Evolutionary conservation across 805 yeast species (phyloP).

Genomic region (Spathaspora arborariae): DNA sequence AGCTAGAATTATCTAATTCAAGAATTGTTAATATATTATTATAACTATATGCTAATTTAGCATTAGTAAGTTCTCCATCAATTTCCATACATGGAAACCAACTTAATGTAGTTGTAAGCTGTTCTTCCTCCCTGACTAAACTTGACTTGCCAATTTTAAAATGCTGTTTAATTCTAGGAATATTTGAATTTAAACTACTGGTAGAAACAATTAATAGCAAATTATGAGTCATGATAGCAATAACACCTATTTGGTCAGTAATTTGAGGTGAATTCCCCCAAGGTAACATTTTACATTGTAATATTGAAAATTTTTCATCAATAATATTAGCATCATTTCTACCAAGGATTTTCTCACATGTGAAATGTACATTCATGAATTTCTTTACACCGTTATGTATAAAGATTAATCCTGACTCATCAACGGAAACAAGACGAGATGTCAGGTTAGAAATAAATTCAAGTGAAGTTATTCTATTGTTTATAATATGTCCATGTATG

Average conservation of each 20-base stretch:
- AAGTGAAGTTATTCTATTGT: constrained; percentile 21
- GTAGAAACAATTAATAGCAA: constrained; percentile 53
- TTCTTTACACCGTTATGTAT: constrained; percentile 62
- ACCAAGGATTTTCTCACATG: constrained; percentile 53
- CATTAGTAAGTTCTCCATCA: constrained; percentile 13
- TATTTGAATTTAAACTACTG: constrained; percentile 28
- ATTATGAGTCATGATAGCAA: constrained; percentile 56
- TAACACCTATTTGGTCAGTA: constrained; percentile 55
- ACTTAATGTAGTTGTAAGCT: constrained; percentile 20
- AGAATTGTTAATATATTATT: constrained; percentile 54
- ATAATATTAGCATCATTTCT: constrained; percentile 22
- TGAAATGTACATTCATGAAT: constrained; percentile 47
- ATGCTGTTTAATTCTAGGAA: constrained; percentile 41
- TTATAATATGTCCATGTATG: constrained; percentile 26
- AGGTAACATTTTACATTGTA: constrained; percentile 49
- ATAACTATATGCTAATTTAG: constrained; percentile 68
- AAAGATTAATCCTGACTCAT: constrained; percentile 43
- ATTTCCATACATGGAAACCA: constrained; percentile 57
- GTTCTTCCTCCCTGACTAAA: constrained; percentile 8
- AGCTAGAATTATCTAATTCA: constrained; percentile 41
- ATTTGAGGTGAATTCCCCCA: constrained; percentile 51
- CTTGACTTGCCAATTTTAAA: constrained; percentile 50
- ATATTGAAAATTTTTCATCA: constrained; percentile 14
- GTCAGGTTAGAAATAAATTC: constrained; percentile 26
- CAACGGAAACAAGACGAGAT: constrained; percentile 28